Conservation (phyloP, 495 filamentous ascomycete genomes). For the Parathielavia hyrcaniae region DNA sequence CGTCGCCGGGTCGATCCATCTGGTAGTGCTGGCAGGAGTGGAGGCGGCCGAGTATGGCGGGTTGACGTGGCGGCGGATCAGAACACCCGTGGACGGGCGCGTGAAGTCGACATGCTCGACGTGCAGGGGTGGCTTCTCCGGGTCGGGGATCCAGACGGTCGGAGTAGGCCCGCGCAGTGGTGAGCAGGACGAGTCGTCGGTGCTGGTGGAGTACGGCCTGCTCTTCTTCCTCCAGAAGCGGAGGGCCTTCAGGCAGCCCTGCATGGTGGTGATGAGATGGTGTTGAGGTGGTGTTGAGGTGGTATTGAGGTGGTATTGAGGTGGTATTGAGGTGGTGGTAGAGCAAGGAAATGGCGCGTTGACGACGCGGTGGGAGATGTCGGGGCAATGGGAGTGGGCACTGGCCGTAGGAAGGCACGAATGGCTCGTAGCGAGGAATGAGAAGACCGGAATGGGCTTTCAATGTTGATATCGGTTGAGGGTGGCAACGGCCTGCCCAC, state of each 20-base stretch:
- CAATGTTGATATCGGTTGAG: too few relatives aligned
- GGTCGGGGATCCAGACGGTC: background rate
- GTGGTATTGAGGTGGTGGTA: too few relatives aligned
- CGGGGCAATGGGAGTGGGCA: too few relatives aligned
- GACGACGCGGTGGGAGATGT: too few relatives aligned
- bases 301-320: too few relatives aligned
- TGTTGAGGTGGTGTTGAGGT: background rate
- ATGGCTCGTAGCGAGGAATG: too few relatives aligned
- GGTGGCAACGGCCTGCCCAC: too few relatives aligned
- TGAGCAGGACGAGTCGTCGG: background rate
- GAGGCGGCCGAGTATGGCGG: slow-evolving; percentile 22
- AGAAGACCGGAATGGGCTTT: too few relatives aligned
- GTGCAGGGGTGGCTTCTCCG: slow-evolving; percentile 12
- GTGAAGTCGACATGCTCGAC: background rate
- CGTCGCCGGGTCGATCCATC: slow-evolving; percentile 14
- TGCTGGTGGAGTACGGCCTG: background rate
- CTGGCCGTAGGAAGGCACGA: too few relatives aligned
- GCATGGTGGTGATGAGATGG: background rate
- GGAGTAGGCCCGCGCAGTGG: too few relatives aligned
- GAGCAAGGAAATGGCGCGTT: too few relatives aligned
- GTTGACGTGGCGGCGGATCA: slow-evolving; percentile 12
- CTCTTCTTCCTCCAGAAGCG: slow-evolving; percentile 12
- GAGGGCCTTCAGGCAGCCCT: background rate
- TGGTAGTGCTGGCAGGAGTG: slow-evolving; percentile 8
- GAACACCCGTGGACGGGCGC: background rate